phyloP scores from a whole-genome alignment of 83 land plant species.

The Picea engelmannii region DNA sequence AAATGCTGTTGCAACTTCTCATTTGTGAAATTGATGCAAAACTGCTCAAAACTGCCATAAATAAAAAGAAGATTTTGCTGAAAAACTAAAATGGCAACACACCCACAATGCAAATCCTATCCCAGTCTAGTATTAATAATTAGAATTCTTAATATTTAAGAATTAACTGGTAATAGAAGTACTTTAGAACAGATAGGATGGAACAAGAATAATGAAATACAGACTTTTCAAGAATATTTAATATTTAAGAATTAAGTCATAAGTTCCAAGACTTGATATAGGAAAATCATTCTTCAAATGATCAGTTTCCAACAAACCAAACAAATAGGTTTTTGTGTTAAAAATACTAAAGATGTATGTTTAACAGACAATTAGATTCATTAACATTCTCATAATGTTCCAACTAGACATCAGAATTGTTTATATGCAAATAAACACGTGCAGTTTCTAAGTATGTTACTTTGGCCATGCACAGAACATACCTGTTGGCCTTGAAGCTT shows the following conservation, averaged over 20 bases:
- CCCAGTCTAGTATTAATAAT: background rate
- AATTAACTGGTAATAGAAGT: background rate
- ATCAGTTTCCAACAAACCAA: background rate
- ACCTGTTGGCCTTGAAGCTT: slow-evolving; percentile 93
- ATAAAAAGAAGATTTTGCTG: background rate
- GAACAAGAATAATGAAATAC: background rate
- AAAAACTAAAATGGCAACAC: background rate
- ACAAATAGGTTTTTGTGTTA: background rate
- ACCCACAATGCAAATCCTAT: background rate
- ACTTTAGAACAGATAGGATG: background rate
- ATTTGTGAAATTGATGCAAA: slow-evolving; percentile 88
- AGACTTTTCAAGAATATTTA: background rate
- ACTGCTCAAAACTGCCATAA: slow-evolving; percentile 80
- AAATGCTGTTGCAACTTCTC: slow-evolving; percentile 96
- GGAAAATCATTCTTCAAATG: background rate
- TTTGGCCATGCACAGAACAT: background rate
- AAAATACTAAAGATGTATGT: too few species aligned
- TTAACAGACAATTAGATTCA: background rate
- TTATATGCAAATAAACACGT: background rate
- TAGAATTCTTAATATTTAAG: background rate
- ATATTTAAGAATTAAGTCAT: background rate
- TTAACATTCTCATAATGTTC: background rate
- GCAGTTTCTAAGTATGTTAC: background rate
- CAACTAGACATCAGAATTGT: background rate
- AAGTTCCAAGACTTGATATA: background rate